These are phyloP conservation scores for Epichloe gansuensis DNA, from an alignment of 2,329 filamentous ascomycete species.

Conservation along the genomic window DNA sequence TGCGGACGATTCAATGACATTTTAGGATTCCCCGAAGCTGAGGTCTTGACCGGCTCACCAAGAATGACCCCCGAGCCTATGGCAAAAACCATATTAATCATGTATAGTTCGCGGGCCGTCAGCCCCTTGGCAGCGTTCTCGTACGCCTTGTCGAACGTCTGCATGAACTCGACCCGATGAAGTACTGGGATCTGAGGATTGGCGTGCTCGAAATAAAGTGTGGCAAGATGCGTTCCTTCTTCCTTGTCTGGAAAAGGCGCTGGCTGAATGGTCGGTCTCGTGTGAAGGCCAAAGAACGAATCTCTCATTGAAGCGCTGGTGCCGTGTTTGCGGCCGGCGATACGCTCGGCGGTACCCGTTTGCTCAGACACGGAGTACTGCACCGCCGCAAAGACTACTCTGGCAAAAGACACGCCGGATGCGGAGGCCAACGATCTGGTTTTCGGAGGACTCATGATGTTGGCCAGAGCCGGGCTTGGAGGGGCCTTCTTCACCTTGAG, in stretches of 20 bases:
- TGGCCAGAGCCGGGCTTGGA: slow-evolving; percentile 43
- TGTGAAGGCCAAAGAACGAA: slow-evolving; percentile 93
- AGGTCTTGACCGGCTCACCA: slow-evolving; percentile 43
- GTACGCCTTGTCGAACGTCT: slow-evolving; percentile 75
- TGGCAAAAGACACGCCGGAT: slow-evolving; percentile 85
- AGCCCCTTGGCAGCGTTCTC: slow-evolving; percentile 50
- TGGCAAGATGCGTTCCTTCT: slow-evolving; percentile 58
- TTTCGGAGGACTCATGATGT: slow-evolving; percentile 65
- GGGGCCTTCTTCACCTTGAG: slow-evolving; percentile 23
- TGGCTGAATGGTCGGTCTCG: slow-evolving; percentile 73
- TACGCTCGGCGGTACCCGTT: slow-evolving; percentile 31
- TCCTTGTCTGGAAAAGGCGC: slow-evolving; percentile 72
- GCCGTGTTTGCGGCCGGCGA: slow-evolving; percentile 12
- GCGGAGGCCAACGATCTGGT: slow-evolving; percentile 72
- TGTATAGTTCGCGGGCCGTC: slow-evolving; percentile 73
- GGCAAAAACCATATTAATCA: slow-evolving; percentile 93
- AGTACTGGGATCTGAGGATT: slow-evolving; percentile 93
- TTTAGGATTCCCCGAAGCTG: slow-evolving; percentile 22
- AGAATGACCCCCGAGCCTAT: slow-evolving; percentile 91
- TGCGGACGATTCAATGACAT: slow-evolving; percentile 18
- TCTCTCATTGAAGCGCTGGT: slow-evolving; percentile 70
- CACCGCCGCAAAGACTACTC: slow-evolving; percentile 87
- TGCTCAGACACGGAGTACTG: slow-evolving; percentile 54
- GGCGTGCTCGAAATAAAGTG: slow-evolving; percentile 87
- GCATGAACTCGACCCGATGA: slow-evolving; percentile 80